Evolutionary conservation across 768 basidiomycete species (phyloP), one percentile per base, ranked within the genome.

Genomic region (Clavaria fumosa): DNA sequence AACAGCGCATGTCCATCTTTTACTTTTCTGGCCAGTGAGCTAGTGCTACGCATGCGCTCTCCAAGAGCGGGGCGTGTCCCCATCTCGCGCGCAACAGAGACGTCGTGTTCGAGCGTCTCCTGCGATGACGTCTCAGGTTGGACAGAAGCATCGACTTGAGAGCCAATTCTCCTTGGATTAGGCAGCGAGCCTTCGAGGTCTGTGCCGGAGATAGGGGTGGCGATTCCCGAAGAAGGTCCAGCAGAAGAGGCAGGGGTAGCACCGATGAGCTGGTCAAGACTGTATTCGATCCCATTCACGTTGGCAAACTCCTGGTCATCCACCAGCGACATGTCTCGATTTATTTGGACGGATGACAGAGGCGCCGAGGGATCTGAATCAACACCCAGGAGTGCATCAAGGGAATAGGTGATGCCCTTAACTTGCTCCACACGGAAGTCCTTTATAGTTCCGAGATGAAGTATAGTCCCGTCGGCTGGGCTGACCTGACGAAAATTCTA

Each of bases 241-340:
- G 67, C 59, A 6, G 44, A 34, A 19, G 36, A 37, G 1, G 42
- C 31, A 4, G 34, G 50, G 7, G 48, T 43, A 5, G 57, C 51
- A 17, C 93, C 93, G 34, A 97, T 65, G 23, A 97, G 79, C 47
- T 88, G 72, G 35, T 80, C 76, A n/a, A 99, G 72, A 30, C 77
- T 86, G 60, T 99, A 97, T 50, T 85, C 78, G 49, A 99, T 95
- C 31, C 91, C 90, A 50, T 99, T 99, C 47, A 99, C 85, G 51
- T 86, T 79, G 3, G 93, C 95, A 50, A 99, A 99, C 44, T 91
- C 79, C 44, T 65, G 70, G 59, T 96, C 84, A 50, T 84, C 71
- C 24, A 93, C 82, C 14, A 72, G 59, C 20, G 67, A 66, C 59
- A 69, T 66, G 41, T 74, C 69, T 20, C 62, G 56, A 45, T 66